Conservation (phyloP, 148 eudicot genomes). For the Polygonum maritimum region DNA sequence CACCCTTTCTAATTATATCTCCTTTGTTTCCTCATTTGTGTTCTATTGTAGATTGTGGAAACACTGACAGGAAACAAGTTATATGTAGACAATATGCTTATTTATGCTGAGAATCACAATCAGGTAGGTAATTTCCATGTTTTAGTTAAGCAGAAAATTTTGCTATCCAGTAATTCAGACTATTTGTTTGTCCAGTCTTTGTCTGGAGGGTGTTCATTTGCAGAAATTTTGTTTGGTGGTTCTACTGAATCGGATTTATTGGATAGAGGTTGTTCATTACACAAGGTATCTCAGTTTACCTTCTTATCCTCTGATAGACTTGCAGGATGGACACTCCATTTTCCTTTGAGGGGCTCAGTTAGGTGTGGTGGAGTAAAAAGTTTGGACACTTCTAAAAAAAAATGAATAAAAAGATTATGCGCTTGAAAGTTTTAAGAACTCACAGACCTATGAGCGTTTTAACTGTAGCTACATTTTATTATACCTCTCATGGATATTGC, state of each 20-base stretch:
- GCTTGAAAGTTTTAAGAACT: not conserved
- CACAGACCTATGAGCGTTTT: not conserved
- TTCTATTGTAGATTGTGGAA: conserved; percentile 56
- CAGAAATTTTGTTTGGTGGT: conserved; percentile 68
- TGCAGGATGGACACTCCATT: not conserved
- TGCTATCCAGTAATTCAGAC: not conserved
- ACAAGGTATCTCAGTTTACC: conserved; percentile 48
- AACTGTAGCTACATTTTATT: not conserved
- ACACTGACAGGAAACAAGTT: conserved; percentile 48
- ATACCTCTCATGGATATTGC: not conserved
- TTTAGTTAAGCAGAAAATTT: not conserved
- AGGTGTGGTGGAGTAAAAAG: not conserved
- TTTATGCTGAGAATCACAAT: conserved; percentile 92
- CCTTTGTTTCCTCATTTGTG: not conserved
- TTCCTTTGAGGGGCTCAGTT: not conserved
- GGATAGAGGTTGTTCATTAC: conserved; percentile 76
- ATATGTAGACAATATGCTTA: conserved; percentile 69
- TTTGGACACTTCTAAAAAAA: no score
- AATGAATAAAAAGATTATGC: not conserved
- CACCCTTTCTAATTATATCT: not conserved
- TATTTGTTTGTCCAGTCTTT: conserved; percentile 52
- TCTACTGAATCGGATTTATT: conserved; percentile 30
- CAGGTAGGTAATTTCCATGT: conserved; percentile 40
- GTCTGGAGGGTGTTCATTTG: conserved; percentile 86
- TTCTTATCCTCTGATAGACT: not conserved